phyloP scores from a whole-genome alignment of 169 alveolate species.

The Plasmodium cynomolgi region DNA sequence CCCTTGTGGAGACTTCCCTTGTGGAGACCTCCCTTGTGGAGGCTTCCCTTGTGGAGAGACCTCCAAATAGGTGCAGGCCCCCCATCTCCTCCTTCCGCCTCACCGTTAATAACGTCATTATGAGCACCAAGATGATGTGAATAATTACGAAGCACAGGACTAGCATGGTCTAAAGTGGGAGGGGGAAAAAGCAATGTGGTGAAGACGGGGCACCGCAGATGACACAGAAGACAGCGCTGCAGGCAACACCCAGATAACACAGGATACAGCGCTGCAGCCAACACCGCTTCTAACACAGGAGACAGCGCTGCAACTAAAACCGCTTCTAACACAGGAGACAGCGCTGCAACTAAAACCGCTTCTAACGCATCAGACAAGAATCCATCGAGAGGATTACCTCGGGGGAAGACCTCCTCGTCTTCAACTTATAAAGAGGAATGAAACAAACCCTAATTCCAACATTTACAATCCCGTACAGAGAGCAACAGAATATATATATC shows the following conservation, averaged over 20 bases:
- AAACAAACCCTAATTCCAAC: constrained; percentile 81
- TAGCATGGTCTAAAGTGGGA: constrained; percentile 64
- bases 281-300: too few species aligned
- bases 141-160: constrained; percentile 77
- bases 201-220: not conserved
- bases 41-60: too few species aligned
- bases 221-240: not conserved
- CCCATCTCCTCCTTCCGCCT: constrained; percentile 36
- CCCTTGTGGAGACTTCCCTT: too few species aligned
- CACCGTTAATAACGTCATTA: constrained; percentile 82
- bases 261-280: too few species aligned
- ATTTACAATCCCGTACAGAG: constrained; percentile 80
- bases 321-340: not conserved
- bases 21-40: not conserved
- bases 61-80: not conserved
- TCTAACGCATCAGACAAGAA: not conserved
- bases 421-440: constrained; percentile 76
- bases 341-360: too few species aligned
- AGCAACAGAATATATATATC: constrained; percentile 77
- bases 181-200: not conserved
- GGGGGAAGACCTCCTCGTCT: constrained; percentile 81
- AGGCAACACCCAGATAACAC: not conserved
- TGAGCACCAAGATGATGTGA: constrained; percentile 79
- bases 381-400: constrained; percentile 60
- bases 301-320: too few species aligned